phyloP scores from a whole-genome alignment of 2,329 filamentous ascomycete species.

The Bipolaris gigantea region DNA sequence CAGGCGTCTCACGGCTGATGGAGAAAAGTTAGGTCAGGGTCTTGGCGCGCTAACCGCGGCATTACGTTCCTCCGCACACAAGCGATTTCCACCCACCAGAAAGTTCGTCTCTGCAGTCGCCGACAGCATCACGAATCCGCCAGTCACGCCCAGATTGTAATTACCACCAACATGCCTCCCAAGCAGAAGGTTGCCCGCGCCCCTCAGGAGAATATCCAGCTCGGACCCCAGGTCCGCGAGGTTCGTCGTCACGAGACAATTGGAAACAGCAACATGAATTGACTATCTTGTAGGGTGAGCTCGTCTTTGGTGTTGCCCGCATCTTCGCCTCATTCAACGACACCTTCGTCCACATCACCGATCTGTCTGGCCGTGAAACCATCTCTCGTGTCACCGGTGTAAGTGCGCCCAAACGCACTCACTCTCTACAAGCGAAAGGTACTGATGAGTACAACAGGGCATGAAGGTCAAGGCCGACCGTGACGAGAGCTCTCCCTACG shows the following conservation, averaged over 20 bases:
- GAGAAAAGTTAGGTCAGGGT: constrained; percentile 22
- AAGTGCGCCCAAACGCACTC: constrained; percentile 16
- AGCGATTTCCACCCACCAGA: constrained; percentile 18
- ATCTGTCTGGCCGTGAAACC: constrained; percentile 98
- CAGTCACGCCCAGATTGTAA: constrained; percentile 31
- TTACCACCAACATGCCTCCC: constrained; percentile 71
- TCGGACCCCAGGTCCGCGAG: constrained; percentile 95
- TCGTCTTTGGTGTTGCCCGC: constrained; percentile 96
- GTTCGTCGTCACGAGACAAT: constrained; percentile 47
- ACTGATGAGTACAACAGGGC: constrained; percentile 10
- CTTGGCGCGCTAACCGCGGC: constrained; percentile 20
- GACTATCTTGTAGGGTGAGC: constrained; percentile 67
- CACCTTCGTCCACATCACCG: constrained; percentile 90
- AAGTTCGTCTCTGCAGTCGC: constrained; percentile 25
- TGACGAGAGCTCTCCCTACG: constrained; percentile 99
- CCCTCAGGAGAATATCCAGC: constrained; percentile 86
- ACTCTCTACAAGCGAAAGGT: constrained; percentile 2
- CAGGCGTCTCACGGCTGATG: constrained; percentile 13
- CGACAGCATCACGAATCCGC: constrained; percentile 31
- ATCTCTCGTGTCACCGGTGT: constrained; percentile 99
- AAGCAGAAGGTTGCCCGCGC: constrained; percentile 80
- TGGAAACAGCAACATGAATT: constrained; percentile 19
- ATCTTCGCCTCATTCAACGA: constrained; percentile 83
- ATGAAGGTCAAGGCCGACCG: constrained; percentile 98
- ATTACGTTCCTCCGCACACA: constrained; percentile 17